phyloP scores from a whole-genome alignment of 257 asterid genomes.

The Solanum chmielewskii region DNA sequence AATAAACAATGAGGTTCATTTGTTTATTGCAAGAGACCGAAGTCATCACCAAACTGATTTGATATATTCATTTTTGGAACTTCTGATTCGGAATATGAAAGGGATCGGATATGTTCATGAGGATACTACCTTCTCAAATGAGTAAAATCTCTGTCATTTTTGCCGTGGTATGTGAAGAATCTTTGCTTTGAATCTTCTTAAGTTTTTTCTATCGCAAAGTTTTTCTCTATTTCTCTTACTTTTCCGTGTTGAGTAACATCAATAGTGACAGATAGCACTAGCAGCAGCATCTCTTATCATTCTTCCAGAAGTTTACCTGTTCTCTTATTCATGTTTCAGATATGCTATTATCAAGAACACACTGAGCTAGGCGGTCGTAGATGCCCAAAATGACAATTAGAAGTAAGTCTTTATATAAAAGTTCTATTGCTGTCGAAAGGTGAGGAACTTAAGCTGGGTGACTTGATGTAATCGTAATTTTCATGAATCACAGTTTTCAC shows the following conservation, averaged over 20 bases:
- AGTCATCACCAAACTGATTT: constrained; percentile 10
- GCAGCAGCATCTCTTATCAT: not conserved
- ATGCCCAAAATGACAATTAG: not conserved
- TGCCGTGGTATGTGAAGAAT: not conserved
- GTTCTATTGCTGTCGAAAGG: not conserved
- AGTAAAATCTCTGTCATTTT: not conserved
- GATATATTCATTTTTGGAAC: constrained; percentile 7
- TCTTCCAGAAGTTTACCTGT: not conserved
- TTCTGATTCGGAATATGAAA: constrained; percentile 22
- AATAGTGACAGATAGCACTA: not conserved
- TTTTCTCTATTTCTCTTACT: not conserved
- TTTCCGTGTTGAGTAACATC: not conserved
- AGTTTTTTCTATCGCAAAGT: not conserved
- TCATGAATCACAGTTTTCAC: not conserved
- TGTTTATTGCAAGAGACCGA: constrained; percentile 18
- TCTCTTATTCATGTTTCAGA: not conserved
- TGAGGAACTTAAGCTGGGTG: not conserved
- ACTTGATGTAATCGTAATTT: not conserved
- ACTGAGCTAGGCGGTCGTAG: not conserved
- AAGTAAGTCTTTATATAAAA: not conserved
- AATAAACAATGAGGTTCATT: constrained; percentile 19
- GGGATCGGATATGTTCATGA: not conserved
- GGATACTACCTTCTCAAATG: not conserved
- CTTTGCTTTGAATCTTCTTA: not conserved
- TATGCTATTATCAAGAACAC: not conserved